These are phyloP conservation scores for Microsporum canis DNA, from an alignment of 2,329 filamentous ascomycete genomes.

Conservation along the genomic window DNA sequence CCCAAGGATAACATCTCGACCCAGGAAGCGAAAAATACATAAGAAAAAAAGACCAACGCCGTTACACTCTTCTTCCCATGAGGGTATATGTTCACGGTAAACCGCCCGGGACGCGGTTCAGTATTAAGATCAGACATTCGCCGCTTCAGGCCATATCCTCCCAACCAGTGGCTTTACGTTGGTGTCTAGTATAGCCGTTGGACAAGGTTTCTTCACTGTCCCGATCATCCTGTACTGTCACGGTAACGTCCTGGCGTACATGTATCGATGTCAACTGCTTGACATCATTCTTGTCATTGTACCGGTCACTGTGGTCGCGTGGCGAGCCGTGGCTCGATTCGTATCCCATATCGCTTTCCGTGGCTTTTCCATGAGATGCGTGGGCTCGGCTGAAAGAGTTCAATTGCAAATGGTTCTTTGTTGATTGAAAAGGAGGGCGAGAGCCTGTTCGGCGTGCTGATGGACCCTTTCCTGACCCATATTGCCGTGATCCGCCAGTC, in stretches of 20 bases:
- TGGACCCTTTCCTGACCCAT: not conserved
- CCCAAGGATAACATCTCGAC: not conserved
- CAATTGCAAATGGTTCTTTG: not conserved
- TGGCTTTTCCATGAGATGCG: not conserved
- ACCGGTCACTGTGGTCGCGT: not conserved
- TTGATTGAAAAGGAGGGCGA: not conserved
- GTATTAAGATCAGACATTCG: not conserved
- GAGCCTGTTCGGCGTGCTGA: conserved; percentile 16
- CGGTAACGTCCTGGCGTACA: conserved; percentile 32
- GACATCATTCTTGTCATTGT: conserved; percentile 18
- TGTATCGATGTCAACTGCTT: conserved; percentile 25
- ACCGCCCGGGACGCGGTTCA: not conserved
- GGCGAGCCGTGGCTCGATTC: not conserved
- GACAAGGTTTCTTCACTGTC: not conserved
- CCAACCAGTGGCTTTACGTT: not conserved
- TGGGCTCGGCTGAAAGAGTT: not conserved
- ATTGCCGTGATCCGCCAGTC: conserved; percentile 30
- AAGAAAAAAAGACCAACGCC: not conserved
- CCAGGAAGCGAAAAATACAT: not conserved
- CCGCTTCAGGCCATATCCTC: not conserved
- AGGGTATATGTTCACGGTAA: not conserved
- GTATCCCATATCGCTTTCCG: not conserved
- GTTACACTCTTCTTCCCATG: not conserved
- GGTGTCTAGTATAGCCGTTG: not conserved
- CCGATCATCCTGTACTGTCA: conserved; percentile 18